Conservation (phyloP, 208 protist species). For the Acanthamoeba culbertsoni region DNA sequence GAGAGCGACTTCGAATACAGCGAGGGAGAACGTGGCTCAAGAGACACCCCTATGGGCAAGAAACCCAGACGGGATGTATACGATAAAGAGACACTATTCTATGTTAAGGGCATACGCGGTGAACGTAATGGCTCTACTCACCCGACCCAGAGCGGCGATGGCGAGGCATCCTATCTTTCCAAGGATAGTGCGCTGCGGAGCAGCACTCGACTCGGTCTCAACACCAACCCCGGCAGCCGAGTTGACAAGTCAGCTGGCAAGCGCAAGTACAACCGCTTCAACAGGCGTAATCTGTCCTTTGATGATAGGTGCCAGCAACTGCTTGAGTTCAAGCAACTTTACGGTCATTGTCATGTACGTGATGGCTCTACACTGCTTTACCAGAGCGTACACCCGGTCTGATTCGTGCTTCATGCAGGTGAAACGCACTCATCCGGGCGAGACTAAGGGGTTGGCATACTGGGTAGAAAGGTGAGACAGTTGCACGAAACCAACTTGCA, state of each 20-base stretch:
- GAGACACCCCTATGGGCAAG: neutral
- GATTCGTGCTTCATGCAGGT: neutral
- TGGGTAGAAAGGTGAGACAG: neutral
- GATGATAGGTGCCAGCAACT: constrained; percentile 22
- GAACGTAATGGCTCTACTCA: neutral
- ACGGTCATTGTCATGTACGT: constrained; percentile 37
- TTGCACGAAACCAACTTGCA: neutral
- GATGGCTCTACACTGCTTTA: neutral
- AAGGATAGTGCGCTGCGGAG: too few species aligned
- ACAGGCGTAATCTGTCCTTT: neutral
- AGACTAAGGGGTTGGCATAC: neutral
- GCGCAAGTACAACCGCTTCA: constrained; percentile 43
- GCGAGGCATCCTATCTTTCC: too few species aligned
- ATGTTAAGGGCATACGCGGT: neutral
- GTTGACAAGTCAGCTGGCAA: neutral
- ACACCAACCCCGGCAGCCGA: neutral
- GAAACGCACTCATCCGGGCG: constrained; percentile 1
- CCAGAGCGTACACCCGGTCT: neutral
- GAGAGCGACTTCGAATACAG: neutral
- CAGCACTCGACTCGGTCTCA: neutral
- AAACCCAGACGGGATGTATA: neutral
- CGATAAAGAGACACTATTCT: neutral
- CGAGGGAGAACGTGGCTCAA: neutral
- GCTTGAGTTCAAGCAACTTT: neutral
- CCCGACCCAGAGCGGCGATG: neutral